These are phyloP conservation scores for Fraxinus latifolia DNA, from an alignment of 305 asterid genomes.

Conservation along the genomic window DNA sequence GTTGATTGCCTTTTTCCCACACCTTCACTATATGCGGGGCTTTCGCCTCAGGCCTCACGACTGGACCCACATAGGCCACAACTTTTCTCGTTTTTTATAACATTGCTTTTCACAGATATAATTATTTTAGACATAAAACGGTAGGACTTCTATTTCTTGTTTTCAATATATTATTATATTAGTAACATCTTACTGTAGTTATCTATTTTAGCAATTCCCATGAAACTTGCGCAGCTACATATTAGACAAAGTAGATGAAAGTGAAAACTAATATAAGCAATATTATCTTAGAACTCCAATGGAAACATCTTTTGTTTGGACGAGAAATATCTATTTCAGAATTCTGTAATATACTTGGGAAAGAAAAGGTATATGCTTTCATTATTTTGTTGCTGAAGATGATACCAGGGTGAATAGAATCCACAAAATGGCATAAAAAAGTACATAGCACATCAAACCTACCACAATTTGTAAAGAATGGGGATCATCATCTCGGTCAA, in stretches of 20 bases:
- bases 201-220: neutral
- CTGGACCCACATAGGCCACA: neutral
- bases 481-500: constrained; percentile 95
- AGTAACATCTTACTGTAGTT: neutral
- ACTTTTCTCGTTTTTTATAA: neutral
- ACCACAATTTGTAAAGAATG: constrained; percentile 92
- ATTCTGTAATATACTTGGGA: neutral
- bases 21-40: neutral
- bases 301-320: neutral
- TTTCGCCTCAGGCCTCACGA: neutral
- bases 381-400: neutral
- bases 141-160: neutral
- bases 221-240: neutral
- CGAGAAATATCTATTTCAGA: neutral
- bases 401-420: neutral
- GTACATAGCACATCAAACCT: constrained; percentile 26
- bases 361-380: constrained; percentile 9
- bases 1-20: neutral
- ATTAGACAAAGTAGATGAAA: neutral
- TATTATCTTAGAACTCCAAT: neutral
- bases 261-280: neutral
- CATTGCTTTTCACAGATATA: neutral
- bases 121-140: neutral
- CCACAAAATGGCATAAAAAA: neutral
- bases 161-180: neutral